phyloP scores from a whole-genome alignment of 768 basidiomycete genomes.

The Pluteus cervinus region DNA sequence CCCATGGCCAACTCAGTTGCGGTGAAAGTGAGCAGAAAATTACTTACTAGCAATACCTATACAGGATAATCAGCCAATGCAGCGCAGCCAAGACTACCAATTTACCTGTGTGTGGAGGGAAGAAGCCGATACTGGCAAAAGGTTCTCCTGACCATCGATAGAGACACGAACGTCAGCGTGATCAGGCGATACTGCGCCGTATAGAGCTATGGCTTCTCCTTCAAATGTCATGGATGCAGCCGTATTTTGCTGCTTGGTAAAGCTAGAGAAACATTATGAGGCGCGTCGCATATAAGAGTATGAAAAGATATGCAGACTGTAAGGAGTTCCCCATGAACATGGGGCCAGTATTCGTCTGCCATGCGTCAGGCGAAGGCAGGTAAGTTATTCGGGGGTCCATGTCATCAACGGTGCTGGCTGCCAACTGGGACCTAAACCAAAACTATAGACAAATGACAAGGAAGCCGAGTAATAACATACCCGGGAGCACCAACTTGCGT shows the following conservation, averaged over 20 bases:
- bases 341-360: constrained; percentile 24
- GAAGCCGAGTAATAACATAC: constrained; percentile 25
- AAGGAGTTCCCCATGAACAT: constrained; percentile 31
- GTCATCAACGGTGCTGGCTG: constrained; percentile 34
- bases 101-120: constrained; percentile 26
- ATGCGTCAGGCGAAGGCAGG: constrained; percentile 26
- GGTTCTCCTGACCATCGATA: constrained; percentile 32
- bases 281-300: neutral
- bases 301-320: constrained; percentile 28
- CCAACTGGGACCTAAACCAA: too few species aligned
- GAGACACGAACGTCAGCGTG: constrained; percentile 41
- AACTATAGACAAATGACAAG: constrained; percentile 15
- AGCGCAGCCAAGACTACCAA: neutral
- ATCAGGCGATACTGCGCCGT: constrained; percentile 46
- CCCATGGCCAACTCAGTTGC: constrained; percentile 1
- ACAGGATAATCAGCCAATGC: neutral
- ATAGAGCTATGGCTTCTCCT: constrained; percentile 50
- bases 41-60: constrained; percentile 28
- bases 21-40: neutral
- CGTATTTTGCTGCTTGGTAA: constrained; percentile 30
- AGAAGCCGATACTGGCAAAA: constrained; percentile 26
- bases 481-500: constrained; percentile 29
- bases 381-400: constrained; percentile 31
- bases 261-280: constrained; percentile 23
- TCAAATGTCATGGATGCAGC: constrained; percentile 37